phyloP scores from a whole-genome alignment of 208 protist species.

The Leishmania arabica region DNA sequence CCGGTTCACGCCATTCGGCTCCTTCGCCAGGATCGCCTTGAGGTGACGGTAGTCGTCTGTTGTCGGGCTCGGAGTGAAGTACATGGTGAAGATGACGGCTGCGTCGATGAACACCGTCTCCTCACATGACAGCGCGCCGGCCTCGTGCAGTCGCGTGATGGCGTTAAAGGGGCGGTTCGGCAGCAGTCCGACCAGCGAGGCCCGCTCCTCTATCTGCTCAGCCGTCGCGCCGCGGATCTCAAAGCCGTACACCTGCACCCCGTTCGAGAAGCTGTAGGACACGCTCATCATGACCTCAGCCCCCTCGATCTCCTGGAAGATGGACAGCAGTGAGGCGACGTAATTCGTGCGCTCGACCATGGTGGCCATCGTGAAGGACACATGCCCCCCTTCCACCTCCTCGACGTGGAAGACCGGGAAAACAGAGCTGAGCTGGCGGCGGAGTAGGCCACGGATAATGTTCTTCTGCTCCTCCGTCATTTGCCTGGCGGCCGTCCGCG shows the following conservation, averaged over 20 bases:
- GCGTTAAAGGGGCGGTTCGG: slow-evolving; percentile 69
- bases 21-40: slow-evolving; percentile 53
- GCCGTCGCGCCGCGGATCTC: slow-evolving; percentile 46
- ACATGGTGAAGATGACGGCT: slow-evolving; percentile 80
- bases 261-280: slow-evolving; percentile 84
- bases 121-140: slow-evolving; percentile 53
- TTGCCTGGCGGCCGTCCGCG: slow-evolving; percentile 34
- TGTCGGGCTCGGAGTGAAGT: slow-evolving; percentile 90
- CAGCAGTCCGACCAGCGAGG: slow-evolving; percentile 69
- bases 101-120: slow-evolving; percentile 77
- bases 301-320: slow-evolving; percentile 72
- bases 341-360: slow-evolving; percentile 62
- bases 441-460: slow-evolving; percentile 73
- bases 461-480: slow-evolving; percentile 44
- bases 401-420: slow-evolving; percentile 54
- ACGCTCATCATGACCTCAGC: slow-evolving; percentile 50
- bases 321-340: slow-evolving; percentile 62
- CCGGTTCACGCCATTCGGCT: slow-evolving; percentile 84
- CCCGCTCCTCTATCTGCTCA: slow-evolving; percentile 46
- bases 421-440: slow-evolving; percentile 54
- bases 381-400: slow-evolving; percentile 29
- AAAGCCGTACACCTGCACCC: slow-evolving; percentile 75
- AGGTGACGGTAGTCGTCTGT: slow-evolving; percentile 83
- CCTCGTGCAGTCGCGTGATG: slow-evolving; percentile 73
- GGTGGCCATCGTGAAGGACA: slow-evolving; percentile 74